Evolutionary conservation across 306 rosid species (phyloP), one percentile per base, ranked within the genome.

Genomic region (Trifolium subterraneum): DNA sequence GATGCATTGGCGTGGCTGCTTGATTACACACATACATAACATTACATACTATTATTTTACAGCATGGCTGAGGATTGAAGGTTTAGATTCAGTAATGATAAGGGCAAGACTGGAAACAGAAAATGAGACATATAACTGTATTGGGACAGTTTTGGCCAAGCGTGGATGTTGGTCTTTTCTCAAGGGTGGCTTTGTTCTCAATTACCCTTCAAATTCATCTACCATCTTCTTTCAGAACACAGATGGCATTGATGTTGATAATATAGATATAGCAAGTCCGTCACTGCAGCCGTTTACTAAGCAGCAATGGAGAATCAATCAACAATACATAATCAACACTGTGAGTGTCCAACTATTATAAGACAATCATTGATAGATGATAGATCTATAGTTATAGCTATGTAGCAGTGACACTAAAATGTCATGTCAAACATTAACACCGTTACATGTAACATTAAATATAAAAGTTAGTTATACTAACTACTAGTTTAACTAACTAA

Each of bases 131-230:
- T 64, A 76, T 60, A 23, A 65, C 15, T 91, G 97, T 72, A 85
- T 93, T 23, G 98, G 95, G 7, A 87, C 92, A 16, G 94, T 88
- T 70, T 80, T 83, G 18, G 94, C 97, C 22, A 91, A 78, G 78
- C n/a, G 9, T 60, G 91, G 91, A 62, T 93, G 97, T 75, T 93
- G 98, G 97, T 93, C 98, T 42, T 91, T 93, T 69, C 96, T 93
- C 23, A 93, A 93, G 79, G 98, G 98, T 47, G 98, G 98, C n/a
- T 93, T 91, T 83, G 75, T 87, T 60, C 75, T 87, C 0, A 23
- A 68, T 18, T 80, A 72, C 1, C 73, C 86, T 15, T 87, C 97
- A 3, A 79, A 63, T 61, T 71, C 76, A 18, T 86, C 96, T 18
- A 18, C 62, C 1, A 77, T 93, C 61, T 84, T 59, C 79, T 90